Evolutionary conservation across 306 rosid genomes (phyloP).

Genomic region (Dalbergia oliveri): DNA sequence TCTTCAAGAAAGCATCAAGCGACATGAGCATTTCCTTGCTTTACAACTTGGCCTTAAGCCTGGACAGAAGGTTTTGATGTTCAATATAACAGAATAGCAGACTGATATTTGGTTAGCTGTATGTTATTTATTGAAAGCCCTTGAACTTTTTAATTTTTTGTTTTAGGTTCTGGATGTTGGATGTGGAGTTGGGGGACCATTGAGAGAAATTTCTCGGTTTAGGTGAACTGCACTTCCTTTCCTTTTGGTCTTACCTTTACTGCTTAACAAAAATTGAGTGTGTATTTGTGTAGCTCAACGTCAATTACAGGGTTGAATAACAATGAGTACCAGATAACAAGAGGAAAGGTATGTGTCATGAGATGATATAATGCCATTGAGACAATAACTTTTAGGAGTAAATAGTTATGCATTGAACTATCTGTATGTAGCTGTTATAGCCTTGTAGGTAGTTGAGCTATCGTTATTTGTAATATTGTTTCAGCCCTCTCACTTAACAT

Average conservation of each 20-base stretch:
- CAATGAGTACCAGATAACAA: constrained; percentile 79
- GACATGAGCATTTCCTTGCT: constrained; percentile 87
- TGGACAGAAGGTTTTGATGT: constrained; percentile 70
- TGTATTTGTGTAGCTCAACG: constrained; percentile 56
- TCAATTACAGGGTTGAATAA: constrained; percentile 81
- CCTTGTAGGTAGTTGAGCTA: constrained; percentile 9
- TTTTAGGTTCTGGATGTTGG: constrained; percentile 82
- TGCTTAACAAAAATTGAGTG: constrained; percentile 16
- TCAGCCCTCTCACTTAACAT: constrained; percentile 10
- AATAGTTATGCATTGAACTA: not conserved
- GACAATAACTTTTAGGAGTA: not conserved
- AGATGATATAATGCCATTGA: not conserved
- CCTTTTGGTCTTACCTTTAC: not conserved
- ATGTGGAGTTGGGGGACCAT: constrained; percentile 87
- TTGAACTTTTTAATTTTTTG: not conserved
- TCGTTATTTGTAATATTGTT: constrained; percentile 19
- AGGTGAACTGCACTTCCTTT: constrained; percentile 52
- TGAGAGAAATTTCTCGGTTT: constrained; percentile 80
- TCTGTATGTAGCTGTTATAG: constrained; percentile 18
- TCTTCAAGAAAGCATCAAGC: constrained; percentile 82
- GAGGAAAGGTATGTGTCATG: constrained; percentile 68
- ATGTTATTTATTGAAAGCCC: not conserved
- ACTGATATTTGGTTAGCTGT: not conserved
- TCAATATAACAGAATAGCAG: constrained; percentile 17
- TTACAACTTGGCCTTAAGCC: constrained; percentile 75